A percentile compares a stretch with the other conserved stretches of the same genome.
Conservation (phyloP, 306 rosid genomes). For the Sicyos edulis region DNA sequence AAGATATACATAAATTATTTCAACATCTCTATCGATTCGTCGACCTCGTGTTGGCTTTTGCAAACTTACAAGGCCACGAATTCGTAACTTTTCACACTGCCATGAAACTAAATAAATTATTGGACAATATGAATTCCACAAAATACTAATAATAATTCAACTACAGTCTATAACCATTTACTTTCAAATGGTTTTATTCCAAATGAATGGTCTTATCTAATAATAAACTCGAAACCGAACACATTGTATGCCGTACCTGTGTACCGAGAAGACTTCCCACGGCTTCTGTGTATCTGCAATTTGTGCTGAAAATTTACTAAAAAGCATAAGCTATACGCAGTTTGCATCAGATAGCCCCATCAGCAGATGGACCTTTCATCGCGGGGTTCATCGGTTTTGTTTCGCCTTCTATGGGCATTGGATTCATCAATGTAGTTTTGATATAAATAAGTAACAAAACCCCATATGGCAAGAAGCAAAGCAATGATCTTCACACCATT, state of each 20-base stretch:
- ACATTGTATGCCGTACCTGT: neutral
- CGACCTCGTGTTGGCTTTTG: neutral
- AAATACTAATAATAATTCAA: neutral
- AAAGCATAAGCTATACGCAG: neutral
- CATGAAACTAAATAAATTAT: slow-evolving; percentile 9
- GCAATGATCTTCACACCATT: slow-evolving; percentile 78
- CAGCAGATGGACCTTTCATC: slow-evolving; percentile 24
- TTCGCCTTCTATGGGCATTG: slow-evolving; percentile 33
- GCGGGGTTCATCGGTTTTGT: slow-evolving; percentile 22
- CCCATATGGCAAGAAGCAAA: slow-evolving; percentile 85
- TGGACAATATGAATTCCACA: neutral
- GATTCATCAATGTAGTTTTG: slow-evolving; percentile 76
- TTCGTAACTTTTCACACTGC: neutral
- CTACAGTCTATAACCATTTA: neutral
- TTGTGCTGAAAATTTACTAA: neutral
- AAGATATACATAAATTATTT: neutral
- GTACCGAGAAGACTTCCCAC: neutral
- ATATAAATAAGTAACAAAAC: slow-evolving; percentile 62
- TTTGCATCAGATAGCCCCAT: neutral
- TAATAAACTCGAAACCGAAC: neutral
- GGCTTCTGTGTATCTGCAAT: neutral
- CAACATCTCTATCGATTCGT: neutral
- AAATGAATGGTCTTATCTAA: neutral
- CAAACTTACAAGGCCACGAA: neutral
- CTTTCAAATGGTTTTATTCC: neutral